Base-by-base conservation (phyloP, 78 protist species). In the Cyanophora paradoxa region DNA sequence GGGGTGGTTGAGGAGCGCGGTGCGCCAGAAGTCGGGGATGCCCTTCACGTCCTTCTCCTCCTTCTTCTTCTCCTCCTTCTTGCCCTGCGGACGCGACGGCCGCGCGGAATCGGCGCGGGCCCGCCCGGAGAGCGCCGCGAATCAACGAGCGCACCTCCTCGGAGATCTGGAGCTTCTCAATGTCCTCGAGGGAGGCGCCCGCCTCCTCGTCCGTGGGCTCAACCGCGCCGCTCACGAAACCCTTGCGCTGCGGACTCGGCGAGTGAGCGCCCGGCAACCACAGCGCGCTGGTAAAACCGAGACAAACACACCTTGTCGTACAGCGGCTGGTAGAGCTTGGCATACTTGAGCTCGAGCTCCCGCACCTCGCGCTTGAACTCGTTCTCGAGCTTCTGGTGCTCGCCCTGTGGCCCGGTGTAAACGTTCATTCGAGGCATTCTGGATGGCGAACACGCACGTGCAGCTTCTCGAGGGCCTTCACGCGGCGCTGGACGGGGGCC, bases 11-110 rank as follows among this genome's bases (percentile, higher is more conserved):
- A 30, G 19, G 70, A 84, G 24, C 4, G 82, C 88, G 24, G 59
- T 67, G 34, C 77, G 72, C 88, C 88, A 84, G 74, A 84, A 84
- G 31, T 67, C 72, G 1, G 83, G 80, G 33, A 84, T 61, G 13
- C 88, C 77, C 3, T 13, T 48, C 0, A 37, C 75, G 8, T 65
- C 50, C 24, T 33, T 37, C 48, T 67, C 66, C 75, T 64, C 69
- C 36, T n/a, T 13, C 59, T 56, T 57, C 58, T 34, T 42, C 39
- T 59, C 42, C 59, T 24, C 67, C 26, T 31, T 31, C 42, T 5
- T n/a, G n/a, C n/a, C n/a, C n/a, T n/a, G n/a, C n/a, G n/a, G n/a
- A n/a, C n/a, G n/a, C n/a, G n/a, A n/a, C n/a, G n/a, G n/a, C n/a
- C n/a, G n/a, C 0, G 22, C 40, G 3, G 52, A 44, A 44, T 16